Conservation (phyloP, 2,329 filamentous ascomycete genomes). For the Curvularia lunata region DNA sequence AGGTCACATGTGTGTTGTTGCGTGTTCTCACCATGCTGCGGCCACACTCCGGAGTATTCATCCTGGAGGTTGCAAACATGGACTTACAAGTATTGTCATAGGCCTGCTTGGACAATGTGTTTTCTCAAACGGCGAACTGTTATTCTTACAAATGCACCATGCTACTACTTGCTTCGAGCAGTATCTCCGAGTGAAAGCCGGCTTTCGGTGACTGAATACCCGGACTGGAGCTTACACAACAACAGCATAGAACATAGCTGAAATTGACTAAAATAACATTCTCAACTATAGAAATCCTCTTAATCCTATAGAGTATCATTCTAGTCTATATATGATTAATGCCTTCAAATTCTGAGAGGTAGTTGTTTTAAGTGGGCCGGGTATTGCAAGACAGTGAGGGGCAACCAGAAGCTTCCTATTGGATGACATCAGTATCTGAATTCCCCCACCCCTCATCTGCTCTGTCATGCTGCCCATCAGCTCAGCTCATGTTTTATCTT, state of each 20-base stretch:
- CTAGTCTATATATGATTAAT: too few species aligned
- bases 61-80: not conserved
- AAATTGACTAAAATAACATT: too few species aligned
- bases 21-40: not conserved
- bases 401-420: constrained; percentile 17
- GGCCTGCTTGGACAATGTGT: not conserved
- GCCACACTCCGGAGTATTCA: not conserved
- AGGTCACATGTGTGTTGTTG: not conserved
- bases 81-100: not conserved
- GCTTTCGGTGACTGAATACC: too few species aligned
- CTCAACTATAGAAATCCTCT: too few species aligned
- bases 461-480: not conserved
- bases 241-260: too few species aligned
- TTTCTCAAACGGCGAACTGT: not conserved
- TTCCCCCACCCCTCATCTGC: constrained; percentile 20
- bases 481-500: constrained; percentile 35
- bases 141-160: constrained; percentile 9
- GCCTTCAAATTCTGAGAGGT: too few species aligned
- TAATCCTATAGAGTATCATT: too few species aligned
- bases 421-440: constrained; percentile 39
- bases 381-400: constrained; percentile 26
- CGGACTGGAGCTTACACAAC: too few species aligned
- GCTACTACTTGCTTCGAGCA: not conserved
- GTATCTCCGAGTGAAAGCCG: constrained; percentile 24
- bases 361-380: too few species aligned